A percentile compares a stretch with the other conserved stretches of the same genome.
These are phyloP conservation scores for Taphrina sp. DNA, from an alignment of 1,139 yeast species.

Conservation along the genomic window DNA sequence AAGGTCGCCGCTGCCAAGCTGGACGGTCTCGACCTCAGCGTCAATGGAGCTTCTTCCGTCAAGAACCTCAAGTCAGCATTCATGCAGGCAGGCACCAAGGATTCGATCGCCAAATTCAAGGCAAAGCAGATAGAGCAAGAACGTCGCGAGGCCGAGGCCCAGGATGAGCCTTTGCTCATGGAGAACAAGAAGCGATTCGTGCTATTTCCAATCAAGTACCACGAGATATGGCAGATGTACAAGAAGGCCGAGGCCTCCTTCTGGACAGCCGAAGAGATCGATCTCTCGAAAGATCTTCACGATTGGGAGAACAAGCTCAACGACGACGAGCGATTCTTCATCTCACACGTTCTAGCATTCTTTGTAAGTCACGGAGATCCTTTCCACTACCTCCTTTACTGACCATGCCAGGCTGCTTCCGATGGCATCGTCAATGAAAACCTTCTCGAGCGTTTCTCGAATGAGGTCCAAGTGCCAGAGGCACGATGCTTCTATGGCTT, in stretches of 20 bases:
- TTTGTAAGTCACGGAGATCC: constrained; percentile 48
- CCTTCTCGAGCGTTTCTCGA: constrained; percentile 92
- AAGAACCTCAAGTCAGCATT: constrained; percentile 27
- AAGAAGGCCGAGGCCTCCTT: constrained; percentile 98
- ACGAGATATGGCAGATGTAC: constrained; percentile 98
- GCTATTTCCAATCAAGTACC: constrained; percentile 93
- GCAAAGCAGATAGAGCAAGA: constrained; percentile 29
- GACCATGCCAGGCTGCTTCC: constrained; percentile 66
- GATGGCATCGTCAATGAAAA: constrained; percentile 98
- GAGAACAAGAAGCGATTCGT: constrained; percentile 92
- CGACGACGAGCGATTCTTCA: constrained; percentile 85
- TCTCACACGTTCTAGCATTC: constrained; percentile 92
- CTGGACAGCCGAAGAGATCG: constrained; percentile 99
- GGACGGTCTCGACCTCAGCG: constrained; percentile 23
- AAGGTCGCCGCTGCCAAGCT: constrained; percentile 27
- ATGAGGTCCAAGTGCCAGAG: constrained; percentile 96
- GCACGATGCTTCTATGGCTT: constrained; percentile 98
- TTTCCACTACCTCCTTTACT: too few relatives aligned
- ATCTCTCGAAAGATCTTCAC: constrained; percentile 79
- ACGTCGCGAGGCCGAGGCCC: constrained; percentile 15
- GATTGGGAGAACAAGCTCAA: constrained; percentile 87
- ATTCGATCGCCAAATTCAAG: constrained; percentile 28
- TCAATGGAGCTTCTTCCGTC: constrained; percentile 21
- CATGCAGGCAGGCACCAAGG: constrained; percentile 25
- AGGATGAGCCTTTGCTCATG: constrained; percentile 69